phyloP scores from a whole-genome alignment of 495 filamentous ascomycete genomes.

The Podospora sp. region DNA sequence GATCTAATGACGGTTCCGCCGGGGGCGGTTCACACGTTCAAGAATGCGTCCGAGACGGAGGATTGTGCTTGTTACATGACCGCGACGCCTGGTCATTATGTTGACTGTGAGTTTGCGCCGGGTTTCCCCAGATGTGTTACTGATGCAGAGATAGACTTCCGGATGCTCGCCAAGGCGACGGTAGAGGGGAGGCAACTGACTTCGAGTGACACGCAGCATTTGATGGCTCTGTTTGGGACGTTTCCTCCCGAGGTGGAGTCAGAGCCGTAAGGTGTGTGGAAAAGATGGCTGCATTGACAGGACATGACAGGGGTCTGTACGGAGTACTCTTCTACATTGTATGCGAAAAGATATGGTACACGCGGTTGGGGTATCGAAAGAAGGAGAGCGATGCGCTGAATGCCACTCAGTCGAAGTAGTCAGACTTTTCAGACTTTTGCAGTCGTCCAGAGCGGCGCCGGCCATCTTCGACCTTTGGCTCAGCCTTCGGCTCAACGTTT shows the following conservation, averaged over 20 bases:
- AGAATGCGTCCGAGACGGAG: slow-evolving; percentile 53
- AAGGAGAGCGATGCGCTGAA: too few species aligned
- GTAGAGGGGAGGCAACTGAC: slow-evolving; percentile 27
- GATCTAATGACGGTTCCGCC: slow-evolving; percentile 57
- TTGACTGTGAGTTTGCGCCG: slow-evolving; percentile 31
- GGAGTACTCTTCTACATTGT: background rate
- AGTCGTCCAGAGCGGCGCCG: slow-evolving; percentile 45
- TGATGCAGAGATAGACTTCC: slow-evolving; percentile 28
- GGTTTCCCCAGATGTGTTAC: background rate
- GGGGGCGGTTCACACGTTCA: slow-evolving; percentile 56
- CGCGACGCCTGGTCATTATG: slow-evolving; percentile 49
- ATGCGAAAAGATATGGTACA: too few species aligned
- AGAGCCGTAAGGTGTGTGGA: slow-evolving; percentile 27
- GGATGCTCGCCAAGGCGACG: slow-evolving; percentile 37
- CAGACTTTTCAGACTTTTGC: slow-evolving; percentile 16
- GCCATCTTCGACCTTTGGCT: slow-evolving; percentile 21
- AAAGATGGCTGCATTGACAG: background rate
- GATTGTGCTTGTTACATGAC: slow-evolving; percentile 60
- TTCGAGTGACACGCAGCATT: slow-evolving; percentile 27
- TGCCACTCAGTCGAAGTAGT: background rate
- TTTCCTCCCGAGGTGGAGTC: slow-evolving; percentile 38
- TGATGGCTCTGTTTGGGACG: slow-evolving; percentile 43
- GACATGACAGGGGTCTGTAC: background rate
- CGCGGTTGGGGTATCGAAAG: background rate
- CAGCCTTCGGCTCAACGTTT: background rate